Percentiles rank a stretch among this genome's conserved stretches.
Conservation (phyloP, 768 basidiomycete species). For the Xerocomellus intermedius region DNA sequence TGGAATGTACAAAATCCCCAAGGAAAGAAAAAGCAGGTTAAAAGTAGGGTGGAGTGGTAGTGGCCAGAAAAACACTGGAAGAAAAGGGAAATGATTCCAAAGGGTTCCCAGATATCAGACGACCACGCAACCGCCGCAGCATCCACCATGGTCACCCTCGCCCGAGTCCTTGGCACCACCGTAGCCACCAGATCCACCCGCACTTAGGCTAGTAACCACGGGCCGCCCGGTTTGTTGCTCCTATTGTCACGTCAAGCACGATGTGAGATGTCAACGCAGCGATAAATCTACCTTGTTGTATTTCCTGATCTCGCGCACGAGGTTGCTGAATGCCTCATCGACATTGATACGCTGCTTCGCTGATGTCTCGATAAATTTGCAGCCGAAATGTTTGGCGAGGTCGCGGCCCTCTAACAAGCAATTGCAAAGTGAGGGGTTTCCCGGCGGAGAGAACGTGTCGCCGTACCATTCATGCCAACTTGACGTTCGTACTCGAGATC, state of each 20-base stretch:
- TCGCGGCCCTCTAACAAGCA: conserved; percentile 86
- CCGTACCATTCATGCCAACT: conserved; percentile 89
- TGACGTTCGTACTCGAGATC: conserved; percentile 96
- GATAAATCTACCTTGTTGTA: conserved; percentile 75
- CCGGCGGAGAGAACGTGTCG: not conserved
- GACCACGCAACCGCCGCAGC: conserved; percentile 71
- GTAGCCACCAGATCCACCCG: conserved; percentile 48
- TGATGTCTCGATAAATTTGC: conserved; percentile 94
- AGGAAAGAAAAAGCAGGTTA: conserved; percentile 6
- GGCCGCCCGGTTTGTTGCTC: conserved; percentile 80
- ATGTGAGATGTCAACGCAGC: not conserved
- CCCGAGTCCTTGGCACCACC: conserved; percentile 41
- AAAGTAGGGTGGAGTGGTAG: conserved; percentile 1
- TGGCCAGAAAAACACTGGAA: conserved; percentile 9
- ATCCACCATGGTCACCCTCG: conserved; percentile 56
- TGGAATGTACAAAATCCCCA: conserved; percentile 14
- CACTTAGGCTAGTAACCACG: conserved; percentile 45
- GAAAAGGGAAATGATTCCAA: not conserved
- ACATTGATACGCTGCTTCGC: conserved; percentile 97
- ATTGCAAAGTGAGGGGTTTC: not conserved
- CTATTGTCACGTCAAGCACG: conserved; percentile 35
- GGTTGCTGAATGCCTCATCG: conserved; percentile 90
- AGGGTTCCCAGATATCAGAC: conserved; percentile 29
- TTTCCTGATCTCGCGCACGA: conserved; percentile 90
- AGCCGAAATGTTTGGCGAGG: conserved; percentile 91